Evolutionary conservation across 495 filamentous ascomycete species (phyloP), one percentile per base, ranked within the genome.

Genomic region (Aspergillus baeticus): DNA sequence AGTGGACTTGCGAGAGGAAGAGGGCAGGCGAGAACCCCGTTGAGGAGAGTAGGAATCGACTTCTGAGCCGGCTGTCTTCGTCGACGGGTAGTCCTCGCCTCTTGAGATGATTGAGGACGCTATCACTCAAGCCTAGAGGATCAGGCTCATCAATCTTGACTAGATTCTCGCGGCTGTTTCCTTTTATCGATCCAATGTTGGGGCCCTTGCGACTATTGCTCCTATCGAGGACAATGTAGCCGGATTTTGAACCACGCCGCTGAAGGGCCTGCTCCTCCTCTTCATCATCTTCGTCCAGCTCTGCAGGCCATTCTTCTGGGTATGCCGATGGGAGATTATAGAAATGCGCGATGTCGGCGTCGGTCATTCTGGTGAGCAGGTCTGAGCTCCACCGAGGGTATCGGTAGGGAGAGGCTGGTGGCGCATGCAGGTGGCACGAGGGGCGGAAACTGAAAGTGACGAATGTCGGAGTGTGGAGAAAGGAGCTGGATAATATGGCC

Each of bases 11-110:
- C 1, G 92, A 91, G 6, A 98, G 82, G 66, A 95, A 98, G 2
- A 96, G 79, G 5, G 90, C 83, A 13, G 94, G 94, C 0, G 91
- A 94, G 74, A 98, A 98, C 49, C 91, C 92, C 10, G 93, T 96
- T 18, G 92, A 97, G 8, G 91, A 95, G 5, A 98, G 83, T 29
- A 98, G 81, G 74, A 97, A 98, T 45, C 91, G 87, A 70, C 96
- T 96, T 36, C 90, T 85, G 62, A 96, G 71, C 59, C 84, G 81
- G 21, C 82, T 69, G 65, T 98, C 92, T 59, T 97, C 89, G 59
- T 96, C 90, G n/a, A 96, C 77, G 0, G 87, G 85, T 31, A 97
- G 66, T 1, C 92, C 91, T 44, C 84, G 72, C 54, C 86, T 81
- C 63, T 85, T 86, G 34, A 98, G 75, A 10, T 89, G 79, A 58